Evolutionary conservation across 2,329 filamentous ascomycete species (phyloP), one percentile per base, ranked within the genome.

Genomic region (Neofusicoccum sp.): DNA sequence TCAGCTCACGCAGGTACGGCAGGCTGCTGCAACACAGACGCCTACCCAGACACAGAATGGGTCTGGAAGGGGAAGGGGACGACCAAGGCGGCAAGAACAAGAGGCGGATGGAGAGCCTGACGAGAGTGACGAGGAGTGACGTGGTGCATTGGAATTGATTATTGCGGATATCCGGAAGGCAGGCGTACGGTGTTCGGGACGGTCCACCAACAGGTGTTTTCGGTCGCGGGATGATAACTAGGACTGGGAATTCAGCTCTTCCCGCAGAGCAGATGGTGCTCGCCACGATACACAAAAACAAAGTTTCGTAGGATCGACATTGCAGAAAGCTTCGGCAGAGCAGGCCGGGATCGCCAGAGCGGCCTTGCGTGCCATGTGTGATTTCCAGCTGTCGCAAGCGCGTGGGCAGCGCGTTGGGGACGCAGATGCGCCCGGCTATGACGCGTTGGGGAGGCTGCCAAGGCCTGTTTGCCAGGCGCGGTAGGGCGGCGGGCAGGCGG

Each of bases 1-100:
- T 16, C 69, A 70, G 11, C 33, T 57, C 6, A 40, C 49, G 6
- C 41, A 56, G 36, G 47, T 14, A 26, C 30, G 26, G 26, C 16
- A 26, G 28, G 36, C 14, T 20, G 6, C 36, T 40, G 40, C 41
- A 40, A 20, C 12, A 38, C 48, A 47, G 40, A 16, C 8, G 8
- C 16, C 20, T n/a, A 33, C 20, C 5, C n/a, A 34, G 31, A 33
- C 30, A 8, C 33, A 57, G 44, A 48, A 16, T 47, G 59, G 34
- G 24, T 16, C 53, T 9, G 28, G 53, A 4, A 45, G 44, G n/a
- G 60, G 36, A 8, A 43, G 44, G 36, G 53, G 34, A 11, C 51
- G 44, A 3, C 36, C 36, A 7, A 62, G 43, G 16, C 30, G 36
- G 33, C 48, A 41, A 33, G 44, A 53, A n/a, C 58, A 38, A 44